Base-by-base conservation (phyloP, 768 basidiomycete genomes). In the Boletus vinaceobasis region DNA sequence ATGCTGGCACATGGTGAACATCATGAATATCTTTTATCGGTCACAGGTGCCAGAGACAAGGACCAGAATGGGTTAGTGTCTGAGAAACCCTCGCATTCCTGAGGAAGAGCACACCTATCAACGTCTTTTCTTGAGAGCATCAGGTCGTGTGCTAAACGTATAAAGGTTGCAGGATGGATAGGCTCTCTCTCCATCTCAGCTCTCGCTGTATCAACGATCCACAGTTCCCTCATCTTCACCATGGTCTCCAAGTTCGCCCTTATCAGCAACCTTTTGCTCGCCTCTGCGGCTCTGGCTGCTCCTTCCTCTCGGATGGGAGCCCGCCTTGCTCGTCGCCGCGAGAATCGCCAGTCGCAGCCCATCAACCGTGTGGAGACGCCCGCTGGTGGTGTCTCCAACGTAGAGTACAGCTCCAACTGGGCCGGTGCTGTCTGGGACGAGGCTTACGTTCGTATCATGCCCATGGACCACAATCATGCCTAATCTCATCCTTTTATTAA, bases 161-260 rank as follows among this genome's bases (percentile, higher is more conserved):
- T 65, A 62, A 62, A 62, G 17, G 43, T 14, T 17, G n/a, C 7
- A 36, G 11, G 33, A 32, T 40, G 11, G 33, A 32, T 40, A 10
- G 9, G 3, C 48, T 29, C 48, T 39, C 54, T 36, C 31, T 38
- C 2, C 13, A 38, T 37, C 33, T 19, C 48, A 54, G 39, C 32
- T 48, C 37, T 10, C 31, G 11, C 23, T 7, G 13, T 39, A 62
- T 38, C 33, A 15, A 43, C 43, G 17, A 51, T 53, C 33, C 32
- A 37, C 29, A 49, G 35, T 19, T 42, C n/a, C 33, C n/a, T 43
- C 31, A 32, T 33, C 23, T 3, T 19, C 50, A 52, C 6, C 19
- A 67, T 66, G 65, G 50, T 62, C 39, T 64, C 57, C 56, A 62
- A 56, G 23, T 45, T 57, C 31, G 35, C 48, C 17, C 39, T 62